Evolutionary conservation across 805 yeast genomes (phyloP).

Genomic region (Wickerhamomyces xylosicus): DNA sequence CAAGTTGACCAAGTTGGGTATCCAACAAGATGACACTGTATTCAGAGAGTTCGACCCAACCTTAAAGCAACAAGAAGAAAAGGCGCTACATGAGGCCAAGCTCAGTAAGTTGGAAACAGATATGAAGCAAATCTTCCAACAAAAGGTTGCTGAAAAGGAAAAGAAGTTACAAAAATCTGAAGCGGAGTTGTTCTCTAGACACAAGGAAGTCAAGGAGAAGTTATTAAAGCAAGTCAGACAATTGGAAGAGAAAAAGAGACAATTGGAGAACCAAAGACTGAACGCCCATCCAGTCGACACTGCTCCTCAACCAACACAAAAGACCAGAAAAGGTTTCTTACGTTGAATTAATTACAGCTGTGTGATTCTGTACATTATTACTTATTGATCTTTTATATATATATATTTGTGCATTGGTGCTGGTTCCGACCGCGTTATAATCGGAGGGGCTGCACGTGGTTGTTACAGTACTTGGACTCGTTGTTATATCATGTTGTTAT

Average conservation of each 20-base stretch:
- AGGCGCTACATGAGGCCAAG: slow-evolving; percentile 86
- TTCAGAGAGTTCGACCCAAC: slow-evolving; percentile 93
- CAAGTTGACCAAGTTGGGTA: slow-evolving; percentile 73
- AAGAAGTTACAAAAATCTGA: slow-evolving; percentile 94
- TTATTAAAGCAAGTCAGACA: slow-evolving; percentile 79
- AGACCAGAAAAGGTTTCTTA: slow-evolving; percentile 72
- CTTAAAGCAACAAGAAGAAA: slow-evolving; percentile 87
- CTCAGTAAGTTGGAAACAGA: slow-evolving; percentile 90
- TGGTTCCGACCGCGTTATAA: too few species aligned
- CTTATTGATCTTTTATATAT: too few species aligned
- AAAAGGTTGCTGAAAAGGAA: slow-evolving; percentile 93
- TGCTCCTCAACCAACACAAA: slow-evolving; percentile 32
- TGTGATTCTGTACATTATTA: too few species aligned
- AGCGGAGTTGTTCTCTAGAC: slow-evolving; percentile 90
- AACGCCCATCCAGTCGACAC: slow-evolving; percentile 27
- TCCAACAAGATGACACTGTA: slow-evolving; percentile 86
- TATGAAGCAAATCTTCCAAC: slow-evolving; percentile 94
- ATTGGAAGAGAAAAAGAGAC: slow-evolving; percentile 83
- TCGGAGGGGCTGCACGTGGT: too few species aligned
- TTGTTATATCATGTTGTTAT: too few species aligned
- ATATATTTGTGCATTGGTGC: too few species aligned
- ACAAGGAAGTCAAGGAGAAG: slow-evolving; percentile 95
- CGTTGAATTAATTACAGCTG: too few species aligned
- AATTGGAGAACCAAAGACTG: slow-evolving; percentile 53
- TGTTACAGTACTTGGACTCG: too few species aligned